A percentile compares a stretch with the other conserved stretches of the same genome.
Evolutionary conservation across 1,139 yeast species (phyloP).

Genomic region (Yamadazyma triangularis): DNA sequence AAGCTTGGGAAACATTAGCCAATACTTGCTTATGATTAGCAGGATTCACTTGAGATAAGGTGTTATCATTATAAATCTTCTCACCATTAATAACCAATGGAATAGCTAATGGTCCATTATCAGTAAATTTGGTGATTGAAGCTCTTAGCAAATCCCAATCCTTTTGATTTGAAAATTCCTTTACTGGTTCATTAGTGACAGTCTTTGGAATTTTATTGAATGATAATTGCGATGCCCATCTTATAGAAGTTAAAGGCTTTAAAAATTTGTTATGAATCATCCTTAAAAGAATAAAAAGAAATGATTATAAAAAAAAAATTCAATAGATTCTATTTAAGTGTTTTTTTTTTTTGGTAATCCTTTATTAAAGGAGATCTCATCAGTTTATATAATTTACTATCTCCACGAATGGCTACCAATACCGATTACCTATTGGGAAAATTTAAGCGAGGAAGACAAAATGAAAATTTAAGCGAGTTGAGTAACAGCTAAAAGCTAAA

Average conservation of each 20-base stretch:
- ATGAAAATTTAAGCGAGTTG: constrained; percentile 1
- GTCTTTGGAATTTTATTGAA: constrained; percentile 48
- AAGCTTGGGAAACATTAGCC: constrained; percentile 78
- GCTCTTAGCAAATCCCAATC: constrained; percentile 80
- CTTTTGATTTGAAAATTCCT: constrained; percentile 50
- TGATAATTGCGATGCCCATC: constrained; percentile 44
- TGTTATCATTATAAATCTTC: constrained; percentile 40
- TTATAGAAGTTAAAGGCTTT: constrained; percentile 3
- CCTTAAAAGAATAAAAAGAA: no score
- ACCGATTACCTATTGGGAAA: no score
- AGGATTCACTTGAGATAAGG: constrained; percentile 62
- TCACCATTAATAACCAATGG: constrained; percentile 88
- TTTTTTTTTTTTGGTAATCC: no score
- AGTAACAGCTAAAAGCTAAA: no score
- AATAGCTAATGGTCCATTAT: constrained; percentile 48
- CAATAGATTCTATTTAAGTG: no score
- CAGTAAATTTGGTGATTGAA: constrained; percentile 59
- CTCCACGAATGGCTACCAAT: no score
- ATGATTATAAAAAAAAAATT: no score
- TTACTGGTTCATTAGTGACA: constrained; percentile 60
- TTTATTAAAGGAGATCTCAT: no score
- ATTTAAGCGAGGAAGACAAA: constrained; percentile 5
- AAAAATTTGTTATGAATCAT: not conserved
- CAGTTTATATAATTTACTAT: no score
- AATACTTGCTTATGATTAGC: constrained; percentile 67